A percentile compares a stretch with the other conserved stretches of the same genome.
Conservation (phyloP, 2,329 filamentous ascomycete species). For the Trichoderma hamatum region DNA sequence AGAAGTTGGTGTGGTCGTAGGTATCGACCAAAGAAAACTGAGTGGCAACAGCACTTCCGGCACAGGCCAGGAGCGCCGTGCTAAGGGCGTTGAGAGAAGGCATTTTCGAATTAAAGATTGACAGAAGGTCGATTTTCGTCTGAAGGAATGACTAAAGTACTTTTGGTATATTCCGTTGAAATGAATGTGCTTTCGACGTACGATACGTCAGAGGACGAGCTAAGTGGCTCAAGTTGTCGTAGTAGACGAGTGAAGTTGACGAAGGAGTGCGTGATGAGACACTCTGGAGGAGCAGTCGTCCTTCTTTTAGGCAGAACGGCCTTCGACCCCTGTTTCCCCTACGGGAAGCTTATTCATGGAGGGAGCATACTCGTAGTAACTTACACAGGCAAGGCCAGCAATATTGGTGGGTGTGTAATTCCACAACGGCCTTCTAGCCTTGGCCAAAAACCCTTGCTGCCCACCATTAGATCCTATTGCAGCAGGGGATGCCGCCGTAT, state of each 20-base stretch:
- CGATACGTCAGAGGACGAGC: conserved; percentile 27
- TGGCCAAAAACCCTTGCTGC: neutral
- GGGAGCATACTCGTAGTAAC: neutral
- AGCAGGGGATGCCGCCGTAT: conserved; percentile 10
- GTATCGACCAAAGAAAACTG: conserved; percentile 46
- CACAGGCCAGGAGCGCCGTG: conserved; percentile 44
- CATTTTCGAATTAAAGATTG: conserved; percentile 40
- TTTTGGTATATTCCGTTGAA: conserved; percentile 32
- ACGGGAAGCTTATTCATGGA: conserved; percentile 9
- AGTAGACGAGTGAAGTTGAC: neutral
- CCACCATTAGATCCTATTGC: conserved; percentile 7
- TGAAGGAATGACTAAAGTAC: conserved; percentile 9
- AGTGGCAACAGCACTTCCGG: conserved; percentile 39
- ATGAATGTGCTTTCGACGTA: conserved; percentile 30
- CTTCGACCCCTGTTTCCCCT: conserved; percentile 2
- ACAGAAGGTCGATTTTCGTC: neutral
- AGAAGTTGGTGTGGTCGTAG: conserved; percentile 50
- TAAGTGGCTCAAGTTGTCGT: conserved; percentile 17
- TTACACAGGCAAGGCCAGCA: conserved; percentile 1
- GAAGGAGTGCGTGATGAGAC: conserved; percentile 19
- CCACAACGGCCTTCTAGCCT: conserved; percentile 7
- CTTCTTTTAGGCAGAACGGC: conserved; percentile 16
- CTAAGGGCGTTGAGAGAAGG: conserved; percentile 46
- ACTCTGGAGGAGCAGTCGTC: conserved; percentile 14
- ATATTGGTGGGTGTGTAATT: neutral